Base-by-base conservation (phyloP, 2,329 filamentous ascomycete genomes). In the Xylariaceae sp. region DNA sequence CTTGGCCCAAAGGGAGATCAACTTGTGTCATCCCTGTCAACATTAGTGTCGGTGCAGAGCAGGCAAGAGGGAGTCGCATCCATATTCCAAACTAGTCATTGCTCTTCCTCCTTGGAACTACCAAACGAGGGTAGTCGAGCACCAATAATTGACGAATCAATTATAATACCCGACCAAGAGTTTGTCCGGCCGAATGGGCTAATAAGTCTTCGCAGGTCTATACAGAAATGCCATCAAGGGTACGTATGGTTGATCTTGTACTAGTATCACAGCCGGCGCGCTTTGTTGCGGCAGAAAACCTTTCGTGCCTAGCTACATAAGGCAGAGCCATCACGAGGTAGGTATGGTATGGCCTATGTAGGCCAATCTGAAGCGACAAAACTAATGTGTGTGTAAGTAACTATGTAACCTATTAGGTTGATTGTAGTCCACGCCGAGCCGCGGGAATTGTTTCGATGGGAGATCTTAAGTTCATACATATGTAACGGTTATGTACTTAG, bases 1-100 rank as follows among this genome's bases (percentile, higher is more conserved):
- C 23, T 49, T 52, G 20, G 12, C 29, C 42, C 41, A 37, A 40
- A 52, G 57, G 51, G 52, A 46, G 54, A 59, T 62, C 60, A 53
- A 42, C 56, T 48, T 58, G 57, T 61, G 49, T 57, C 52, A 62
- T 61, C 56, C 62, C 55, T 62, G 59, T 50, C 57, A 60, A 59
- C n/a, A n/a, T n/a, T n/a, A n/a, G 59, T 50, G 44, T 26, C 50
- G 23, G 23, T 26, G 9, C 23, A 26, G 9, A 26, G 23, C 23
- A 26, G 9, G 9, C 23, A 9, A 26, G 23, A 26, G 23, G 14
- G 32, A 37, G 32, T 37, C 14, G 32, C 14, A 10, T 37, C 32
- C 32, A 7, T 4, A 37, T 16, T 37, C 12, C 32, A 37, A 37
- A 37, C 32, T 37, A 4, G 32, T 16, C 32, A 37, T 14, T 12